Conservation (phyloP, 495 filamentous ascomycete genomes). For the Neurospora sp. region DNA sequence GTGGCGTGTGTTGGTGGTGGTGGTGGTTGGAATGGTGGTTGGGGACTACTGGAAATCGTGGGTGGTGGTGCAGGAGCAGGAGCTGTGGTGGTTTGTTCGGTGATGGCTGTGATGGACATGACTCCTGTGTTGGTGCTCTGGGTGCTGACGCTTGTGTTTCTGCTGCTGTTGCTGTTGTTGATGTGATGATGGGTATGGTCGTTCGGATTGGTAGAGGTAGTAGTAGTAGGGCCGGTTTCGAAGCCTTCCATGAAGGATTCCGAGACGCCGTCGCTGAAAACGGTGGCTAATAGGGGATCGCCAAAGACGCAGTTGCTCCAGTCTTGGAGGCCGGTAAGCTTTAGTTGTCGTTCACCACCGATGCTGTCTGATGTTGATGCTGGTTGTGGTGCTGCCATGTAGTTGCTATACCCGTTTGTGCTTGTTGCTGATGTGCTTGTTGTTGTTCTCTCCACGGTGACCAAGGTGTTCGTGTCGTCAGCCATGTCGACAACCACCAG, state of each 20-base stretch:
- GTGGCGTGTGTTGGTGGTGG: neutral
- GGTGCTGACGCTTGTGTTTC: neutral
- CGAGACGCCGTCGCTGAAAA: constrained; percentile 35
- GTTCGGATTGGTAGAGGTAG: neutral
- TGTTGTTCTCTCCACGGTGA: constrained; percentile 10
- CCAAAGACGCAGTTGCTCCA: constrained; percentile 50
- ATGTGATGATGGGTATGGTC: neutral
- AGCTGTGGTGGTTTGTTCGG: neutral
- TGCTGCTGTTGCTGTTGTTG: neutral
- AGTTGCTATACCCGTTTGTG: neutral
- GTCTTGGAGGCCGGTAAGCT: constrained; percentile 28
- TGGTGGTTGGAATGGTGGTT: neutral
- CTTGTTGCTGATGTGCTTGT: neutral
- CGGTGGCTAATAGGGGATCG: constrained; percentile 44
- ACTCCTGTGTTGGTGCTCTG: neutral
- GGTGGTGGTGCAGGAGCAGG: neutral
- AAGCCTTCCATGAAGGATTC: constrained; percentile 34
- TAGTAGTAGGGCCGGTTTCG: neutral
- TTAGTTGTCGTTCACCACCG: neutral
- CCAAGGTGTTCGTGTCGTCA: constrained; percentile 26
- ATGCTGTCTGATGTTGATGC: neutral
- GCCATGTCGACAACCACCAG: constrained; percentile 28
- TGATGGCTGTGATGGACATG: neutral
- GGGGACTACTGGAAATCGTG: neutral
- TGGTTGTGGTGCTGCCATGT: neutral